Base-by-base conservation (phyloP, 352 stramenopile species). In the Globisporangium carolinianum region DNA sequence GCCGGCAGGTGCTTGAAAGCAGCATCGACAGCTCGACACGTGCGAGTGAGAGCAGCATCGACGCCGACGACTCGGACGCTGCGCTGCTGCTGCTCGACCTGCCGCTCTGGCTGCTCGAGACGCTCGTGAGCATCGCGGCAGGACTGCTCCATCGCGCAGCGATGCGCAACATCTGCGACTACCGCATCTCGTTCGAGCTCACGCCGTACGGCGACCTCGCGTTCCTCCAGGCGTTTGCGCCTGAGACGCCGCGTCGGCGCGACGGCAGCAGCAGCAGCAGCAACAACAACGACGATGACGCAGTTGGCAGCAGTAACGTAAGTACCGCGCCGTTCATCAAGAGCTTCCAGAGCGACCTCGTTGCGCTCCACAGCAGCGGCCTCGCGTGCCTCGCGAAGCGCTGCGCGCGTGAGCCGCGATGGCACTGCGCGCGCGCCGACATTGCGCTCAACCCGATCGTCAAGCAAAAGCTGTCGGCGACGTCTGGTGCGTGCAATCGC, bases 131-230 rank as follows among this genome's bases (percentile, higher is more conserved):
- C 45, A 71, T 89, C 57, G 76, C 68, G 2, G 82, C 82, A 6
- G 84, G 84, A 1, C 58, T 94, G 8, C 71, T 84, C 10, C 81
- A 91, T 55, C 84, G 81, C 46, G 79, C 79, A 10, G 78, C 79
- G 58, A 87, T 87, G 67, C 70, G 78, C 38, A 90, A 89, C 55
- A 64, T 83, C 32, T 88, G 80, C 59, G 80, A 91, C 55, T 88
- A 89, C 47, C 84, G 82, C 57, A 71, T 91, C 38, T 86, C 80
- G 43, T 94, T 91, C 41, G 84, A 91, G 57, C 63, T 94, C 49
- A 89, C 72, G 53, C 84, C 84, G 6, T 94, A 92, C 54, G 82
- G 84, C 3, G 84, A 94, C 43, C 51, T 94, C 48, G 84, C 84
- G 35, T 74, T 91, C 47, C 61, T 91, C 37, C 69, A 87, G 36